phyloP scores from a whole-genome alignment of 257 asterid genomes.

The Ilex asprella region DNA sequence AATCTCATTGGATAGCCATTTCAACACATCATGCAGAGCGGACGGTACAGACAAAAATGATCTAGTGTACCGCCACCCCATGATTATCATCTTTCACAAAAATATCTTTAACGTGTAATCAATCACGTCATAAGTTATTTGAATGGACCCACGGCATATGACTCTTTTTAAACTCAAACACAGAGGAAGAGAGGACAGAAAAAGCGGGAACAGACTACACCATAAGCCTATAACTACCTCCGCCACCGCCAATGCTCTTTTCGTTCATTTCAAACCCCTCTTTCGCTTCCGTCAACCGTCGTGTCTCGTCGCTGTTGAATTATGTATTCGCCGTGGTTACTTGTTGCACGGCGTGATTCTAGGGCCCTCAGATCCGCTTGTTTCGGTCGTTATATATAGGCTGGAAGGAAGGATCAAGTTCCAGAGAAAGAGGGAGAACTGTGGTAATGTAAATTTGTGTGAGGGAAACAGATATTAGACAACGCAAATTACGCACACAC shows the following conservation, averaged over 20 bases:
- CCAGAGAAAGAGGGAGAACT: not conserved
- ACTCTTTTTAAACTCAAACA: slow-evolving; percentile 21
- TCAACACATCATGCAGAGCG: slow-evolving; percentile 16
- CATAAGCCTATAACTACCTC: slow-evolving; percentile 11
- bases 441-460: not conserved
- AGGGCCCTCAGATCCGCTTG: not conserved
- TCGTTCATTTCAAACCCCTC: slow-evolving; percentile 1
- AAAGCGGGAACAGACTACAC: slow-evolving; percentile 49
- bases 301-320: slow-evolving; percentile 9
- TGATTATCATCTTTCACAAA: not conserved
- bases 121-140: slow-evolving; percentile 16
- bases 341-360: not conserved
- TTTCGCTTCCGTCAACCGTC: slow-evolving; percentile 25
- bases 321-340: not conserved
- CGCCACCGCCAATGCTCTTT: slow-evolving; percentile 12
- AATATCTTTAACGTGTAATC: slow-evolving; percentile 10
- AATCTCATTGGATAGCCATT: slow-evolving; percentile 24
- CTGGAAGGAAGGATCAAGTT: not conserved
- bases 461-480: not conserved
- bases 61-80: slow-evolving; percentile 3
- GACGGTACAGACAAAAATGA: not conserved
- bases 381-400: not conserved
- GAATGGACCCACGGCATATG: slow-evolving; percentile 13
- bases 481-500: too few species aligned
- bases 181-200: slow-evolving; percentile 30